Percentiles rank a stretch among this genome's conserved stretches.
These are phyloP conservation scores for Aspergillus arachidicola DNA, from an alignment of 2,329 filamentous ascomycete species.

Conservation along the genomic window DNA sequence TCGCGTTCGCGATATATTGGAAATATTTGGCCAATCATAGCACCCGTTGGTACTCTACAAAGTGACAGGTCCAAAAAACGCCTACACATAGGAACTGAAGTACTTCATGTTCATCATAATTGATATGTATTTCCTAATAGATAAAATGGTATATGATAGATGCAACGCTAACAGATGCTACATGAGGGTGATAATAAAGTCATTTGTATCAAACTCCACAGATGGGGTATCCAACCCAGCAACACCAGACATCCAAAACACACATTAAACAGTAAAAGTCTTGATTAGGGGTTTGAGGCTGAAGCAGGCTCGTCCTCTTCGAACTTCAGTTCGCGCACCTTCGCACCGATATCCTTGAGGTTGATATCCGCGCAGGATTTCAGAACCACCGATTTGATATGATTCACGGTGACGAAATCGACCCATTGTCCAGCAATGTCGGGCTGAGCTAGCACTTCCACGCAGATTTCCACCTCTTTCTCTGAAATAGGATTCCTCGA, in stretches of 20 bases:
- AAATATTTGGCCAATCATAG: conserved; percentile 19
- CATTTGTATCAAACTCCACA: conserved; percentile 26
- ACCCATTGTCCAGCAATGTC: conserved; percentile 54
- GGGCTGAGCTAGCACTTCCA: conserved; percentile 51
- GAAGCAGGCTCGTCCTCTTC: conserved; percentile 29
- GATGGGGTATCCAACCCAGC: conserved; percentile 23
- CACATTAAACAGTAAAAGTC: conserved; percentile 13
- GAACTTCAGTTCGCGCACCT: conserved; percentile 32
- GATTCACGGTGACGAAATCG: conserved; percentile 49
- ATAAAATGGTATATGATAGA: conserved; percentile 5
- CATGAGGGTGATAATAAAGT: conserved; percentile 25
- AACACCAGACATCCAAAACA: conserved; percentile 11
- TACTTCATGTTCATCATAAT: background rate
- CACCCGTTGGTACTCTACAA: background rate
- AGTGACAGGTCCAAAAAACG: background rate
- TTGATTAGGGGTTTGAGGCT: conserved; percentile 7
- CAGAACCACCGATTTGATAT: conserved; percentile 50
- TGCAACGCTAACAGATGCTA: conserved; percentile 25
- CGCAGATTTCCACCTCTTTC: conserved; percentile 50
- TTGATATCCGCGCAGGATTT: conserved; percentile 43
- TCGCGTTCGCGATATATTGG: conserved; percentile 35
- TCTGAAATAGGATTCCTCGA: conserved; percentile 54
- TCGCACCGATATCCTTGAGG: conserved; percentile 38
- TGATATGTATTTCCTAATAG: background rate
- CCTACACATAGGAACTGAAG: background rate